Base-by-base conservation (phyloP, 192 early-diverging fungal species). In the Coemansia sp. region DNA sequence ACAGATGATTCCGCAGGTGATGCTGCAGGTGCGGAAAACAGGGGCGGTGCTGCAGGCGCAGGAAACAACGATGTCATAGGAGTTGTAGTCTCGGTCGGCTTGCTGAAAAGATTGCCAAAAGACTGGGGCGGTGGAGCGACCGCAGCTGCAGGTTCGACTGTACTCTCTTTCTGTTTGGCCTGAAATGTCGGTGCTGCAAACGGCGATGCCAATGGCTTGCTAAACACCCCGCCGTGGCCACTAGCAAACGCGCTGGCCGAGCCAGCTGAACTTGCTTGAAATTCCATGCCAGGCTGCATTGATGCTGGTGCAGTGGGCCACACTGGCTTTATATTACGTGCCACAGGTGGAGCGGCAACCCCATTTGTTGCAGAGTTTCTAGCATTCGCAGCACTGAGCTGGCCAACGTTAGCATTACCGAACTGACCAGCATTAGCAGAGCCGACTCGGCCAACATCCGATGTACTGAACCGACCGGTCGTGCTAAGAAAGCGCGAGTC, bases 181-280 rank as follows among this genome's bases (percentile, higher is more conserved):
- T 49, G 59, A 14, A 47, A 25, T 14, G 22, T 1, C 58, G 47
- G 32, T 37, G 21, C 47, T 54, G 51, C 17, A 2, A 19, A 12
- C n/a, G 53, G 3, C 7, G 25, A 17, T 9, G 32, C 32, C 27
- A 50, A 11, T 5, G 4, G 32, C 12, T 22, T 21, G 29, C 51
- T 32, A 37, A 70, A 59, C 15, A 72, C 8, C 4, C 63, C 63
- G 15, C 57, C 57, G n/a, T 65, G 63, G 1, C 35, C 50, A 24
- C 37, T 65, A 10, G 69, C 69, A 72, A 72, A 72, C 3, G 69
- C 69, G 29, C 57, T 61, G 17, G 69, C 56, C 19, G 69, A 58
- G 21, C 56, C 32, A 25, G 69, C 56, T n/a, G 69, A 58, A 22
- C 48, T 22, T 25, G 52, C 53, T 8, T 54, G 15, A 21, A 47